Conservation (phyloP, 139 green algal species). For the Chlorella sp. region DNA sequence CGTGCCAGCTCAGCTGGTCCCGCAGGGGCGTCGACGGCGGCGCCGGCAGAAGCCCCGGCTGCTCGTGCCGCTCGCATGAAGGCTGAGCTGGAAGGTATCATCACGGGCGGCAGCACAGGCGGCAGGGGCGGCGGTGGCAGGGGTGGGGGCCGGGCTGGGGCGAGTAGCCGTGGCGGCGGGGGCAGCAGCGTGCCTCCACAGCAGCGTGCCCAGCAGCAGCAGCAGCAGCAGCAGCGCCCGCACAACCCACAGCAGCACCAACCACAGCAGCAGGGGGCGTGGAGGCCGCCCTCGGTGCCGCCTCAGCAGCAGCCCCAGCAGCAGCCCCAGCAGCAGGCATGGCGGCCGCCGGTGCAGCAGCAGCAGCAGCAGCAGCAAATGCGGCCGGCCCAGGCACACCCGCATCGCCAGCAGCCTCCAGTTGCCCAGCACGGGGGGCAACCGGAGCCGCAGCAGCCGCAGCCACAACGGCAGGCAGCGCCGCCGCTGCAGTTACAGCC, state of each 20-base stretch:
- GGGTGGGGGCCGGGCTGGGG: neutral
- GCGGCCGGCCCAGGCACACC: neutral
- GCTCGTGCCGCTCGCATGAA: neutral
- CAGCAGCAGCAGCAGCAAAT: neutral
- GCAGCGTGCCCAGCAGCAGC: neutral
- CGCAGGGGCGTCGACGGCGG: neutral
- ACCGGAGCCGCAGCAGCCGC: neutral
- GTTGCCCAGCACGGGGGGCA: neutral
- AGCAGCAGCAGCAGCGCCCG: constrained; percentile 5
- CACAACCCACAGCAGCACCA: neutral
- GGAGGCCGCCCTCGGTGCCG: neutral
- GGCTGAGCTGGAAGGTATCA: neutral
- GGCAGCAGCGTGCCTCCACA: neutral
- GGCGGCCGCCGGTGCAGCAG: neutral
- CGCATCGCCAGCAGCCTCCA: neutral
- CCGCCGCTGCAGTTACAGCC: neutral
- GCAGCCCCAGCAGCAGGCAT: neutral
- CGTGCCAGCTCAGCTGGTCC: neutral
- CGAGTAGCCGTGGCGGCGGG: neutral
- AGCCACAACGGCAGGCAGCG: neutral
- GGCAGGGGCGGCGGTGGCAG: neutral
- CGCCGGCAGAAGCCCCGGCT: neutral
- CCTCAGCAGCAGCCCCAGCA: constrained; percentile 9
- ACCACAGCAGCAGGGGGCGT: constrained; percentile 9
- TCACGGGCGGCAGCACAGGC: neutral